Evolutionary conservation across 768 basidiomycete species (phyloP), one percentile per base, ranked within the genome.

Genomic region (Leccinum subtestaceum): DNA sequence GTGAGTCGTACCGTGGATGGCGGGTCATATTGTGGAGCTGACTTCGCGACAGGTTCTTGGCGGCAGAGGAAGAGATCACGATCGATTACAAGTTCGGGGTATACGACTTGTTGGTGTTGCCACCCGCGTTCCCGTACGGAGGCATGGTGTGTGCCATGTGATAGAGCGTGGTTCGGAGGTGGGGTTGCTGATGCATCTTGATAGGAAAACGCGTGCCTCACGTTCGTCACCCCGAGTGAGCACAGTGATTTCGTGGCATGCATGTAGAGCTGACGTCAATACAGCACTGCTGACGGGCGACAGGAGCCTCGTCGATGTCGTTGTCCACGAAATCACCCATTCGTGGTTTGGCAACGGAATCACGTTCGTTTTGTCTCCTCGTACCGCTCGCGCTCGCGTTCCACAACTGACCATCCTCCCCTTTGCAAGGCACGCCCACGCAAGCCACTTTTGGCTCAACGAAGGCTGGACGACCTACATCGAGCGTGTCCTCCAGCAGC

Each of bases 401-500:
- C 50, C 45, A 31, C 11, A 36, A 32, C 49, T 54, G 50, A 48
- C 40, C 13, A 34, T 27, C 2, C n/a, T 29, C 15, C 31, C 12
- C 31, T 6, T 32, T 11, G 5, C 34, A 47, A 83, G 87, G 0
- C 88, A 89, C 53, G 85, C 87, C 1, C 68, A 91, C 58, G 84
- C 88, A 3, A 80, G 82, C 4, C 89, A 91, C 72, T 93, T 92
- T 75, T 93, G 91, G 90, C 83, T 94, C 40, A 94, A 93, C 70
- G 91, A 95, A 76, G 89, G 93, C 27, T 95, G 91, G 89, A 97
- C 95, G 32, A 95, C 91, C 0, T 98, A 95, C 68, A 86, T 91
- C 31, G 95, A 98, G 70, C 86, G 94, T 15, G 74, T 96, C 6
- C 77, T 96, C 54, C 84, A 85, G 51, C 79, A 85, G 59, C 75